A percentile compares a stretch with the other conserved stretches of the same genome.
Conservation (phyloP, 140 eudicot species). For the Cichorium intybus region DNA sequence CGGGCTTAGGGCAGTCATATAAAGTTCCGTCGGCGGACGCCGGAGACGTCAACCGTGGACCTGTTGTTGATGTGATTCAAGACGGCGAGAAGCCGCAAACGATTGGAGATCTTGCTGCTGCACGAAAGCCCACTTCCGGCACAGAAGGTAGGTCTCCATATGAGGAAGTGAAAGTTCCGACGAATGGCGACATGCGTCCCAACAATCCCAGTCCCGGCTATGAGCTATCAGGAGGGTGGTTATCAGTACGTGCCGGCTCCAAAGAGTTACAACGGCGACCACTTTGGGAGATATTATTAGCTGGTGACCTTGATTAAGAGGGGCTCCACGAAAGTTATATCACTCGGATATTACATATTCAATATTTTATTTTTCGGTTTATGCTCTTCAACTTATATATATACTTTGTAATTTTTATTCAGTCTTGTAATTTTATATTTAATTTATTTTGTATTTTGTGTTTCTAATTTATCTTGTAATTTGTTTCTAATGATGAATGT, state of each 20-base stretch:
- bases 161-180: neutral
- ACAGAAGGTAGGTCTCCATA: neutral
- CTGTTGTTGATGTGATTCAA: neutral
- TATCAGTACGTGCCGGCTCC: neutral
- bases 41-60: neutral
- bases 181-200: neutral
- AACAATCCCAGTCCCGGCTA: neutral
- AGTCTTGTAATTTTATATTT: no score
- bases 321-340: no score
- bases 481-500: no score
- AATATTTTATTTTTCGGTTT: no score
- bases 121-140: neutral
- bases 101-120: neutral
- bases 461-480: no score
- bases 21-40: neutral
- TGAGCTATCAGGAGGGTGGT: neutral
- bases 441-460: no score
- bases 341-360: no score
- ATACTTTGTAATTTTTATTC: no score
- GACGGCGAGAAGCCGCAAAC: neutral
- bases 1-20: neutral
- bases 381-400: no score
- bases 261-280: neutral
- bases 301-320: neutral
- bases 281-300: neutral